Evolutionary conservation across 371 early-diverging fungal species (phyloP).

Genomic region (Dinochytrium kinnereticum): DNA sequence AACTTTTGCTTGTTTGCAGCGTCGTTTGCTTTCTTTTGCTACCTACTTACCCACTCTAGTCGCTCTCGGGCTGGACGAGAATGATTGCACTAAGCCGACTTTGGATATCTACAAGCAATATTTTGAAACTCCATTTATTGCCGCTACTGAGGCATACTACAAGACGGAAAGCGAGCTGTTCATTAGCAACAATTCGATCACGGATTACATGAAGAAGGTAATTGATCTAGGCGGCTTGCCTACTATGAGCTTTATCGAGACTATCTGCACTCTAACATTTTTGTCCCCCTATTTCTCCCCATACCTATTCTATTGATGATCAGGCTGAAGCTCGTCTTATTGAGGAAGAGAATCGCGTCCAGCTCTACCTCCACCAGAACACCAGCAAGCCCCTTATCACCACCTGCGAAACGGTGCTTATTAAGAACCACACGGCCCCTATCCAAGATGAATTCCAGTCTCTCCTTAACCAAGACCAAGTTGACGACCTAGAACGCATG

Average conservation of each 20-base stretch:
- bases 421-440: conserved; percentile 71
- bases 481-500: conserved; percentile 88
- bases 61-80: conserved; percentile 81
- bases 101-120: conserved; percentile 82
- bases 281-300: too few relatives aligned
- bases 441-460: conserved; percentile 89
- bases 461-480: conserved; percentile 81
- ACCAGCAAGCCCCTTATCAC: conserved; percentile 70
- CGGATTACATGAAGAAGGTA: conserved; percentile 74
- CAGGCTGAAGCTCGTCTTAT: conserved; percentile 56
- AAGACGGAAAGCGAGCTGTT: conserved; percentile 68
- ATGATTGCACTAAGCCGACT: conserved; percentile 76
- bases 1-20: not conserved
- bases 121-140: conserved; percentile 78
- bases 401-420: conserved; percentile 71
- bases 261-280: too few relatives aligned
- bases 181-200: conserved; percentile 65
- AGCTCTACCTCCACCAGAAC: conserved; percentile 71
- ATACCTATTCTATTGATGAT: conserved; percentile 19
- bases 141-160: conserved; percentile 74
- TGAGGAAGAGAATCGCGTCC: conserved; percentile 68
- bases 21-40: not conserved
- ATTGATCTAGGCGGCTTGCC: too few relatives aligned
- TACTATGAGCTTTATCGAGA: too few relatives aligned
- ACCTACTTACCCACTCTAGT: conserved; percentile 53